Evolutionary conservation across 192 early-diverging fungal genomes (phyloP).

Genomic region (Backusella australiensis): DNA sequence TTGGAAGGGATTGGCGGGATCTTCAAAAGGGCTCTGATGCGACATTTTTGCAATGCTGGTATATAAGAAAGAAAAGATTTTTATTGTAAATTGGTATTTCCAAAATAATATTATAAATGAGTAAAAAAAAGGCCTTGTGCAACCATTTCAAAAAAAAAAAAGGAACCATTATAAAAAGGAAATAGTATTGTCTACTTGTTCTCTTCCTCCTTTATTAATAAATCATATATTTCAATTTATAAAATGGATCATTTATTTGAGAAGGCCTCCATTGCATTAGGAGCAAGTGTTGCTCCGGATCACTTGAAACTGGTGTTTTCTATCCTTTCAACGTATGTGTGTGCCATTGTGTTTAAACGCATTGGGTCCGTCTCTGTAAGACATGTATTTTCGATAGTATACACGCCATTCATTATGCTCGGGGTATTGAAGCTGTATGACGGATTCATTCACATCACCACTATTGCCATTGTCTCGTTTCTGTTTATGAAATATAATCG

Average conservation of each 20-base stretch:
- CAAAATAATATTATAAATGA: background rate
- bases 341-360: background rate
- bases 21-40: conserved; percentile 31
- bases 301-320: conserved; percentile 55
- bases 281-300: conserved; percentile 47
- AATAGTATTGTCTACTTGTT: background rate
- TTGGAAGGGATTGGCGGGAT: conserved; percentile 40
- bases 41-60: background rate
- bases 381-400: conserved; percentile 48
- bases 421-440: conserved; percentile 53
- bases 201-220: background rate
- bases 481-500: conserved; percentile 45
- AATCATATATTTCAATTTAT: too few relatives aligned
- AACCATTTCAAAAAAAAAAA: background rate
- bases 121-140: background rate
- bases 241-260: background rate
- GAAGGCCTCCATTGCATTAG: background rate
- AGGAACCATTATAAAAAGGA: background rate
- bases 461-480: conserved; percentile 49
- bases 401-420: conserved; percentile 52
- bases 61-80: background rate
- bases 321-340: conserved; percentile 54
- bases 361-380: background rate
- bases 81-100: background rate
- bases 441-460: conserved; percentile 56